Conservation (phyloP, 2,329 filamentous ascomycete species). For the Ophiocordyceps camponoti-leonardi region DNA sequence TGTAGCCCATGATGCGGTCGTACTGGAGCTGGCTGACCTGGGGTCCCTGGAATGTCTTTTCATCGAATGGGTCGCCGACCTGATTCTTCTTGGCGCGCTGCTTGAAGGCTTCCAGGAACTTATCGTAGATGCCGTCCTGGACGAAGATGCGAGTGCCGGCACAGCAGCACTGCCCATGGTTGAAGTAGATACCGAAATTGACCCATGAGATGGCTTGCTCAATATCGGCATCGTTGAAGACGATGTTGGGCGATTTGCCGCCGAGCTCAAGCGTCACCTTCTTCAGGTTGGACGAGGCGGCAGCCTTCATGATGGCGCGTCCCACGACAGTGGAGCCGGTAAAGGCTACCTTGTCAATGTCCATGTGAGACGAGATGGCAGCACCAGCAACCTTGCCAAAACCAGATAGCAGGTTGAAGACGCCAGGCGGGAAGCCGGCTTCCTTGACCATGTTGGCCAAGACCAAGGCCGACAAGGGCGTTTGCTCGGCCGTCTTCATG, state of each 20-base stretch:
- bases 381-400: conserved; percentile 66
- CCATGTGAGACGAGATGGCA: conserved; percentile 59
- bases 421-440: conserved; percentile 63
- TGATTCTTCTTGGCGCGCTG: conserved; percentile 55
- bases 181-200: conserved; percentile 52
- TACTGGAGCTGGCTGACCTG: conserved; percentile 76
- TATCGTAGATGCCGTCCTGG: conserved; percentile 74
- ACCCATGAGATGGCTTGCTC: conserved; percentile 64
- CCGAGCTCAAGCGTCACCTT: conserved; percentile 69
- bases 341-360: conserved; percentile 70
- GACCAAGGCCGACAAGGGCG: conserved; percentile 50
- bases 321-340: conserved; percentile 62
- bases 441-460: conserved; percentile 51
- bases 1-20: conserved; percentile 74
- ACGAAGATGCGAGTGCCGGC: conserved; percentile 74
- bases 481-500: conserved; percentile 63
- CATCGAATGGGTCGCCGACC: conserved; percentile 67
- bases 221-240: conserved; percentile 63
- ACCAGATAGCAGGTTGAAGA: conserved; percentile 62
- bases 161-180: conserved; percentile 51
- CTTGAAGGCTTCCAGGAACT: conserved; percentile 71
- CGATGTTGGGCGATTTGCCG: conserved; percentile 67
- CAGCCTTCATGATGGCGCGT: conserved; percentile 65
- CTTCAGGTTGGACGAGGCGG: conserved; percentile 62
- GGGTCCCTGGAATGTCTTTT: conserved; percentile 73